These are phyloP conservation scores for Diaporthe amygdali DNA, from an alignment of 2,329 filamentous ascomycete species.

Conservation along the genomic window DNA sequence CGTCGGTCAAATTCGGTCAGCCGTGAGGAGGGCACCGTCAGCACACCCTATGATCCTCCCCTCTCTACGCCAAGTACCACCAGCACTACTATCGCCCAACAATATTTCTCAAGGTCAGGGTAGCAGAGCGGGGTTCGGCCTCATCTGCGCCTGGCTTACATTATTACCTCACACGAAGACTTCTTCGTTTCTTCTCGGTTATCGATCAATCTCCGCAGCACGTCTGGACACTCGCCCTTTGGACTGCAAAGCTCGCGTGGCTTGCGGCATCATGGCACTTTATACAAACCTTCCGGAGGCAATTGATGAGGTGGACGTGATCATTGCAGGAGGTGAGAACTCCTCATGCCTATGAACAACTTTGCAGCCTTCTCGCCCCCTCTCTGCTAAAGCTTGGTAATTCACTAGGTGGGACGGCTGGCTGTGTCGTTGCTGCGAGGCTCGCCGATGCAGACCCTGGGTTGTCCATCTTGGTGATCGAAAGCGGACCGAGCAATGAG, in stretches of 20 bases:
- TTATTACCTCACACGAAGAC: too few relatives aligned
- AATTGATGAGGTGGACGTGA: slow-evolving; percentile 53
- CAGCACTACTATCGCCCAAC: too few relatives aligned
- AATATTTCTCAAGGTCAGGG: too few relatives aligned
- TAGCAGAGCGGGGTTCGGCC: too few relatives aligned
- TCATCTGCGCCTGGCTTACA: too few relatives aligned
- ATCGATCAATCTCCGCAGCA: too few relatives aligned
- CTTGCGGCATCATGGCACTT: slow-evolving; percentile 14
- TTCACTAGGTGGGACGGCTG: slow-evolving; percentile 50
- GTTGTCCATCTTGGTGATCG: slow-evolving; percentile 57
- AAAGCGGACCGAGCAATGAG: slow-evolving; percentile 58
- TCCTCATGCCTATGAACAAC: background rate
- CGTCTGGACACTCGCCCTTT: too few relatives aligned
- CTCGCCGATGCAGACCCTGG: slow-evolving; percentile 55
- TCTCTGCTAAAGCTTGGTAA: too few relatives aligned
- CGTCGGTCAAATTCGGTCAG: too few relatives aligned
- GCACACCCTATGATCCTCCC: background rate
- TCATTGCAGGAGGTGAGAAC: slow-evolving; percentile 51
- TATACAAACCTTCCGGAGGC: slow-evolving; percentile 31
- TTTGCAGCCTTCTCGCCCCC: background rate
- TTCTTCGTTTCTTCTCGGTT: too few relatives aligned
- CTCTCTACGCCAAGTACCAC: too few relatives aligned
- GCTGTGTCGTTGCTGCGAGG: slow-evolving; percentile 53
- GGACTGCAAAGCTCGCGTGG: background rate
- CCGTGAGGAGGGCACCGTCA: background rate